Conservation (phyloP, 2,329 filamentous ascomycete genomes). For the Corniculantispora saksenae region DNA sequence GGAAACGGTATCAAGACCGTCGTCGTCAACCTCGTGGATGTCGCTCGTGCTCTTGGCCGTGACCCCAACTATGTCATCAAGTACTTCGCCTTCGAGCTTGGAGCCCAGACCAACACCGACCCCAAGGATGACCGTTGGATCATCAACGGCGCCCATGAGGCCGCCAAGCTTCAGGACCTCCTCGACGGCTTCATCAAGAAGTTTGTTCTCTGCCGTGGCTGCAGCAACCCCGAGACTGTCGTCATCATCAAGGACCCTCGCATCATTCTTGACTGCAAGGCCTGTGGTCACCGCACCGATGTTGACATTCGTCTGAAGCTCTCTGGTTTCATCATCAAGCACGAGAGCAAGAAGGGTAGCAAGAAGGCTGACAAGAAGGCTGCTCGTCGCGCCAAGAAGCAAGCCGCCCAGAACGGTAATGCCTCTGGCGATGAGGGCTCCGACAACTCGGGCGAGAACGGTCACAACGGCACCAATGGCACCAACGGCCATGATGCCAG, state of each 20-base stretch:
- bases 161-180: slow-evolving; percentile 93
- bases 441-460: slow-evolving; percentile 53
- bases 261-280: slow-evolving; percentile 97
- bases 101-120: slow-evolving; percentile 97
- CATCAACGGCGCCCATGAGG: slow-evolving; percentile 98
- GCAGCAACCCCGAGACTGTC: slow-evolving; percentile 99
- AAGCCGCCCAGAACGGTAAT: slow-evolving; percentile 57
- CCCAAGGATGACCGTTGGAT: slow-evolving; percentile 99
- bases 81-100: slow-evolving; percentile 98
- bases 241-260: slow-evolving; percentile 90
- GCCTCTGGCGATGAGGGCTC: slow-evolving; percentile 56
- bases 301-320: slow-evolving; percentile 95
- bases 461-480: slow-evolving; percentile 56
- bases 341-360: slow-evolving; percentile 89
- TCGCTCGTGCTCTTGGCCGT: slow-evolving; percentile 87
- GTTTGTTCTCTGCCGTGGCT: slow-evolving; percentile 99
- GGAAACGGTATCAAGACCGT: slow-evolving; percentile 99
- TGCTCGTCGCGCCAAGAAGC: slow-evolving; percentile 85
- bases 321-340: slow-evolving; percentile 96
- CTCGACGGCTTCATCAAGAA: slow-evolving; percentile 98
- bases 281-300: slow-evolving; percentile 88
- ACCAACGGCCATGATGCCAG: slow-evolving; percentile 44
- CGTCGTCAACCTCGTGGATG: slow-evolving; percentile 93
- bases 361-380: slow-evolving; percentile 93
- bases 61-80: slow-evolving; percentile 97